phyloP scores from a whole-genome alignment of 192 early-diverging fungal genomes.

The Linnemannia hyalina region DNA sequence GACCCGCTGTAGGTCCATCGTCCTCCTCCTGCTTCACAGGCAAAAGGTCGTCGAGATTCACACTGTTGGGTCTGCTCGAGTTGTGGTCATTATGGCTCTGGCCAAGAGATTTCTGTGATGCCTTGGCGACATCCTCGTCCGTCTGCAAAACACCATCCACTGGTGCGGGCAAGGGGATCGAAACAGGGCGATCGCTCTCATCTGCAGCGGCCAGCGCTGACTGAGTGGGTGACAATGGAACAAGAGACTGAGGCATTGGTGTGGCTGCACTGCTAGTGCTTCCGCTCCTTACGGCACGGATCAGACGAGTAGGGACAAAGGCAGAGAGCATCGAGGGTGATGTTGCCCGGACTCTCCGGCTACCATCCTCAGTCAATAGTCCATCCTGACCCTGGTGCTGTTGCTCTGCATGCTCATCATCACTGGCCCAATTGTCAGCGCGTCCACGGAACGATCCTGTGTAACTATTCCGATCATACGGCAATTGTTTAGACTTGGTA shows the following conservation, averaged over 20 bases:
- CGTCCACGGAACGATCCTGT: constrained; percentile 17
- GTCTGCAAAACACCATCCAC: constrained; percentile 10
- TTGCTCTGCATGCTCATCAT: constrained; percentile 29
- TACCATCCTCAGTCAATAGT: constrained; percentile 13
- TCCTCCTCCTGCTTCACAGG: constrained; percentile 38
- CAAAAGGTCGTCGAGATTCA: constrained; percentile 20
- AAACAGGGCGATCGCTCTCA: constrained; percentile 17
- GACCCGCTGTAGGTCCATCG: constrained; percentile 20
- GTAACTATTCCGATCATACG: constrained; percentile 18
- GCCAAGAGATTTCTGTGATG: background rate
- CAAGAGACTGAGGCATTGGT: background rate
- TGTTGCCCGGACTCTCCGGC: constrained; percentile 16
- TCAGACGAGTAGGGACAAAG: constrained; percentile 39
- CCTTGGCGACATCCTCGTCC: constrained; percentile 25
- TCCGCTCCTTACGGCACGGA: constrained; percentile 44
- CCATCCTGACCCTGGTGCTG: constrained; percentile 4
- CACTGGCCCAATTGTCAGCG: constrained; percentile 27
- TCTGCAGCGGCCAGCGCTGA: background rate
- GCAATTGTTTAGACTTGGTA: constrained; percentile 23
- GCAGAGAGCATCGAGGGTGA: constrained; percentile 54
- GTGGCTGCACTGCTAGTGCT: constrained; percentile 24
- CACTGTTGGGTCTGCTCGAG: constrained; percentile 24
- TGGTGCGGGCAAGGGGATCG: constrained; percentile 17
- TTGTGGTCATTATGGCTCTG: background rate
- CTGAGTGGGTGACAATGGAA: background rate